These are phyloP conservation scores for Pythium vanterpoolii DNA, from an alignment of 352 stramenopile genomes.

Conservation along the genomic window DNA sequence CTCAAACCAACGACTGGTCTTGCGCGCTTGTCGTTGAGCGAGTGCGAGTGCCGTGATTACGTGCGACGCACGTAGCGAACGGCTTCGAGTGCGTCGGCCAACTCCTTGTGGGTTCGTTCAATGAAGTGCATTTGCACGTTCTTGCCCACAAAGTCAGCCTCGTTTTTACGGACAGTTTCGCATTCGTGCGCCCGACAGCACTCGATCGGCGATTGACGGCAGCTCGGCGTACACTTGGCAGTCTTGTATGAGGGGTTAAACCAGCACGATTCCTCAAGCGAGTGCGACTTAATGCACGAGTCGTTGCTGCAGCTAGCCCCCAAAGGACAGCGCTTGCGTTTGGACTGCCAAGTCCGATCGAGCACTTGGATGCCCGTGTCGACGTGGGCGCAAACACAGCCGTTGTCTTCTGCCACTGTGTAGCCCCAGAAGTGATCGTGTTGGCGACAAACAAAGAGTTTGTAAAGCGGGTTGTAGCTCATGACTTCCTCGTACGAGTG, in stretches of 20 bases:
- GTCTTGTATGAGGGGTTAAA: slow-evolving; percentile 13
- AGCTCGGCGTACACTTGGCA: neutral
- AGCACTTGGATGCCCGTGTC: neutral
- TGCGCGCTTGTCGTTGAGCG: no score
- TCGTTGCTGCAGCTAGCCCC: neutral
- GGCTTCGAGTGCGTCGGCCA: slow-evolving; percentile 5
- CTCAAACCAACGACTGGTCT: no score
- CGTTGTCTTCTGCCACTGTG: neutral
- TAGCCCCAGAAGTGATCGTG: slow-evolving; percentile 23
- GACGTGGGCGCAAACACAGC: neutral
- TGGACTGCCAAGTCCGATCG: neutral
- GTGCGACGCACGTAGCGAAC: neutral
- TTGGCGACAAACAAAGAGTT: slow-evolving; percentile 37
- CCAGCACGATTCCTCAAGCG: slow-evolving; percentile 20
- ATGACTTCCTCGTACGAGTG: slow-evolving; percentile 50
- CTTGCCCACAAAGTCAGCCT: slow-evolving; percentile 13
- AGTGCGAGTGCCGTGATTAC: no score
- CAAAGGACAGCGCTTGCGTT: neutral
- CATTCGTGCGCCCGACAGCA: neutral
- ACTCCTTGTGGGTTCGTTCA: slow-evolving; percentile 9
- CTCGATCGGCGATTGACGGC: neutral
- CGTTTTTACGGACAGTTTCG: neutral
- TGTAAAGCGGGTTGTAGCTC: slow-evolving; percentile 48
- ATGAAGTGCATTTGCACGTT: slow-evolving; percentile 2
- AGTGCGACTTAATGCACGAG: slow-evolving; percentile 12